Conservation (phyloP, 805 yeast species). For the Lipomyces starkeyi region DNA sequence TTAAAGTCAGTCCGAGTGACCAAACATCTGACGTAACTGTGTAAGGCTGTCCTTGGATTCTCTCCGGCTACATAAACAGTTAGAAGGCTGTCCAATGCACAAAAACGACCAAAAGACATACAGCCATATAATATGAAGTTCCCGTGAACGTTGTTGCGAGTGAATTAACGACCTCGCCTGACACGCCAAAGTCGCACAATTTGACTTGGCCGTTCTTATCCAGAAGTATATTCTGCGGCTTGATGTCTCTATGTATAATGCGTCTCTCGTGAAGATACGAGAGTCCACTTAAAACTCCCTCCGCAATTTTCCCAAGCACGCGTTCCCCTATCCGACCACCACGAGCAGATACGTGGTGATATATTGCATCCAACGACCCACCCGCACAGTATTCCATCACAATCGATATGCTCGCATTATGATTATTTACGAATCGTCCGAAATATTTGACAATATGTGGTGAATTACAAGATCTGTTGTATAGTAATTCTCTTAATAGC, state of each 20-base stretch:
- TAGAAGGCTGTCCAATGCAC: not conserved
- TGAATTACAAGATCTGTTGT: conserved; percentile 79
- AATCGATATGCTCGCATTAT: conserved; percentile 80
- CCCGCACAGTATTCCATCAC: conserved; percentile 99
- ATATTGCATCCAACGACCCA: conserved; percentile 86
- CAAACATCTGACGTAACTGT: conserved; percentile 95
- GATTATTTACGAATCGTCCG: conserved; percentile 85
- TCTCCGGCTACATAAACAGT: conserved; percentile 62
- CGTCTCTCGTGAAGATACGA: conserved; percentile 85
- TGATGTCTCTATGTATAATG: conserved; percentile 89
- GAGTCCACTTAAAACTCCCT: conserved; percentile 80
- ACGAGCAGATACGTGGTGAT: conserved; percentile 70
- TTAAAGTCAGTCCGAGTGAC: conserved; percentile 89
- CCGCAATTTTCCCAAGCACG: conserved; percentile 89
- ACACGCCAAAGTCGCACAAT: conserved; percentile 95
- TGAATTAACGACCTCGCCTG: conserved; percentile 85
- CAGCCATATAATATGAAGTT: conserved; percentile 95
- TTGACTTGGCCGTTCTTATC: conserved; percentile 82
- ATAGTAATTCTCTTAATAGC: conserved; percentile 87
- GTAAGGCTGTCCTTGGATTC: conserved; percentile 94
- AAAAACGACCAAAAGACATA: conserved; percentile 8
- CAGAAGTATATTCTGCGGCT: conserved; percentile 89
- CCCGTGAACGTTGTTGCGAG: conserved; percentile 97
- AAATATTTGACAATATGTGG: conserved; percentile 89
- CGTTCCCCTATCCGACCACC: conserved; percentile 92